Base-by-base conservation (phyloP, 345 rosid species). In the Microthlaspi erraticum region DNA sequence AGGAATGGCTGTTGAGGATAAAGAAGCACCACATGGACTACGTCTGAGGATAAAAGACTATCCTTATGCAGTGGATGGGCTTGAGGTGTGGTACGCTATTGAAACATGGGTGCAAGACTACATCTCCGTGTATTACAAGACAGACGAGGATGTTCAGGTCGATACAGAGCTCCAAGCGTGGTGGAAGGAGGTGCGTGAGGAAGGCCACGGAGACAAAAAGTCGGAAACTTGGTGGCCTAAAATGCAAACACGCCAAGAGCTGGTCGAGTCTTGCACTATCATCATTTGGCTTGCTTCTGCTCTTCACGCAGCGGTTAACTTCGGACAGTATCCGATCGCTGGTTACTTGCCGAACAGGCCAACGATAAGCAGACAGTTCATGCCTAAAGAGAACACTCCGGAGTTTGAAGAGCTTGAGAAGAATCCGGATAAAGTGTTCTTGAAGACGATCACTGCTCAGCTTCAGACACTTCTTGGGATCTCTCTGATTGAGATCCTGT, bases 61-160 rank as follows among this genome's bases (percentile, higher is more conserved):
- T 59, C 93, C 93, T 7, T 90, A 79, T 14, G 93, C 91, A 0
- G 91, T 87, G 2, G 93, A 90, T 41, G 91, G 96, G 33, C 85
- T 90, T 3, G 88, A 86, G 72, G 80, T 90, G 19, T 90, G 93
- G 91, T 82, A 82, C 23, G 91, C 88, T 13, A 87, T 87, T 29
- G 77, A 81, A 59, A 66, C 79, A 39, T 90, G 91, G 96, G 96
- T 90, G 2, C 65, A 36, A 43, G 85, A 86, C 60, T 90, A 83
- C 75, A 81, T 83, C 58, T 20, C 55, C 13, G 66, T 81, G 72
- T 88, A 82, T 71, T 90, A 88, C 83, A 74, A 82, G 68, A 73
- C 71, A 0, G 83, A 86, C 26, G 81, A 79, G 45, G 73, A 68
- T 70, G 81, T 90, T 17, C 71, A 72, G 59, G 46, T 26, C 10